phyloP scores from a whole-genome alignment of 371 early-diverging fungal genomes.

The Basidiobolus meristosporus region DNA sequence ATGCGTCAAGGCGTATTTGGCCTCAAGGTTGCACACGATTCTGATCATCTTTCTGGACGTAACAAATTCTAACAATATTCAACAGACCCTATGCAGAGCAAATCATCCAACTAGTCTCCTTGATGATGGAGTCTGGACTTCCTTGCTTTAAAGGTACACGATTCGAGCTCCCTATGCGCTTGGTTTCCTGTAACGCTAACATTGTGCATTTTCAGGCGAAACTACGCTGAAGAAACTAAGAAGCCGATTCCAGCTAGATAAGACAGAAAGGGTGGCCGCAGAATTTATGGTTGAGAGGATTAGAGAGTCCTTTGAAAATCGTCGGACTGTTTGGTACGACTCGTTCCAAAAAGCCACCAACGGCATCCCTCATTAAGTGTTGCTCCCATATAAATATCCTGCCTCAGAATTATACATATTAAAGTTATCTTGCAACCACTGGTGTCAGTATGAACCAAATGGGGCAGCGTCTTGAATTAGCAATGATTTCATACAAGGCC shows the following conservation, averaged over 20 bases:
- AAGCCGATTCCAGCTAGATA: slow-evolving; percentile 79
- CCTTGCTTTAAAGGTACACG: slow-evolving; percentile 91
- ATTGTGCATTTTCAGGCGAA: slow-evolving; percentile 16
- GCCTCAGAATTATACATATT: neutral
- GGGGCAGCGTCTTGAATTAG: too few species aligned
- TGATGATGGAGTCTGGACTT: slow-evolving; percentile 92
- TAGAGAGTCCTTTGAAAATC: slow-evolving; percentile 78
- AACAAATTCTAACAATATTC: neutral
- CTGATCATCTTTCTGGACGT: neutral
- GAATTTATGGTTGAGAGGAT: slow-evolving; percentile 87
- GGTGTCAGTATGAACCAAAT: neutral
- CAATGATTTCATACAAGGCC: too few species aligned
- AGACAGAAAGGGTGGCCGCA: slow-evolving; percentile 79
- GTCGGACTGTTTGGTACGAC: slow-evolving; percentile 67
- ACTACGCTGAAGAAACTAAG: slow-evolving; percentile 71
- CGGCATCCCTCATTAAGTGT: slow-evolving; percentile 19
- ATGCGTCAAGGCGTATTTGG: slow-evolving; percentile 81
- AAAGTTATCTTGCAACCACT: neutral
- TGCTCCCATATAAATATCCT: neutral
- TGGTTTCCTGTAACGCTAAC: slow-evolving; percentile 1
- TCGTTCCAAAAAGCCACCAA: slow-evolving; percentile 81
- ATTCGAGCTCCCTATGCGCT: neutral
- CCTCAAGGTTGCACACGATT: slow-evolving; percentile 24
- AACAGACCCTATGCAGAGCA: slow-evolving; percentile 79
- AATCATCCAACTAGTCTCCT: slow-evolving; percentile 72